Conservation (phyloP, 148 eudicot genomes). For the Camellia sinensis region DNA sequence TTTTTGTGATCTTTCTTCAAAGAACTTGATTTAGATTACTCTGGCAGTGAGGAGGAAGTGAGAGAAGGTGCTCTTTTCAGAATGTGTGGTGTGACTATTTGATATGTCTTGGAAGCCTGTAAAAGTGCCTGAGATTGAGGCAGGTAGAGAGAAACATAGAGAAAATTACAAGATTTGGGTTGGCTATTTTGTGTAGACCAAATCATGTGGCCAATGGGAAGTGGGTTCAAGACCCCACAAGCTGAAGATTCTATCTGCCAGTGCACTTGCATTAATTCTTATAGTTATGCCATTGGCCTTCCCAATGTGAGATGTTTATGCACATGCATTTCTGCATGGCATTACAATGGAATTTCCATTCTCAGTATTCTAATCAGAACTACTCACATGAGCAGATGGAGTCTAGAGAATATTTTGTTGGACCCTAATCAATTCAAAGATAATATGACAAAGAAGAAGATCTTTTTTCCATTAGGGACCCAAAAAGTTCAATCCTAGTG, state of each 20-base stretch:
- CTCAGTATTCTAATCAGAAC: neutral
- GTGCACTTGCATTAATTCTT: neutral
- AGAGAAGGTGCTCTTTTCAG: conserved; percentile 25
- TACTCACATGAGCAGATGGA: neutral
- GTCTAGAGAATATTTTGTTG: neutral
- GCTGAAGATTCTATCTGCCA: conserved; percentile 14
- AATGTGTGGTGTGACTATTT: neutral
- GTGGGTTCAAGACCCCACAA: conserved; percentile 36
- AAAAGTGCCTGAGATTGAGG: conserved; percentile 17
- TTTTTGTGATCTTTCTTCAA: conserved; percentile 30
- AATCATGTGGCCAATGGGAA: conserved; percentile 22
- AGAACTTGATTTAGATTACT: conserved; percentile 29
- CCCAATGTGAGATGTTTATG: neutral
- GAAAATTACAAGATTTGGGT: conserved; percentile 46
- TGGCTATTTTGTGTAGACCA: conserved; percentile 23
- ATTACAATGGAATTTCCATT: neutral
- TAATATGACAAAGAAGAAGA: conserved; percentile 2
- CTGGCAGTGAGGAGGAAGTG: conserved; percentile 17
- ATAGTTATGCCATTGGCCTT: neutral
- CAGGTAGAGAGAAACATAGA: conserved; percentile 39
- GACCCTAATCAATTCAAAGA: conserved; percentile 1
- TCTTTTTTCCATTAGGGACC: conserved; percentile 5
- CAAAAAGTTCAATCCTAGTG: conserved; percentile 8
- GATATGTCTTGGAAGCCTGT: conserved; percentile 17
- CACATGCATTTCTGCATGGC: conserved; percentile 7